These are phyloP conservation scores for Ogataea dorogensis DNA, from an alignment of 805 yeast species.

Conservation along the genomic window DNA sequence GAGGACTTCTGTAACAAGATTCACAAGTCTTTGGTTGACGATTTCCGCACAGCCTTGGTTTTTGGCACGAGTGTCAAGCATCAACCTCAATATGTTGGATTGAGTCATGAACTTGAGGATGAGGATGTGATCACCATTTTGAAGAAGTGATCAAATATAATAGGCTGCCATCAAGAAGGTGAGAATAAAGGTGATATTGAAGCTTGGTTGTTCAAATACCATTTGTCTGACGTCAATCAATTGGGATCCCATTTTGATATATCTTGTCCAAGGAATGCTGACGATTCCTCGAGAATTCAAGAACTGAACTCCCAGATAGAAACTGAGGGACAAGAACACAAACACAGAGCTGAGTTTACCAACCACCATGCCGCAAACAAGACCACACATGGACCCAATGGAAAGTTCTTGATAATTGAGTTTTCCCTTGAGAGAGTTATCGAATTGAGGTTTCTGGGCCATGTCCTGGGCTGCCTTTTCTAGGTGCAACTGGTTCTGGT, in stretches of 20 bases:
- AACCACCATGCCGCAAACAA: constrained; percentile 55
- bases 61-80: constrained; percentile 95
- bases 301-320: constrained; percentile 47
- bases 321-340: constrained; percentile 48
- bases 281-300: constrained; percentile 55
- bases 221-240: constrained; percentile 47
- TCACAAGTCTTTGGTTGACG: constrained; percentile 91
- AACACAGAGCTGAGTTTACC: constrained; percentile 59
- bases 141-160: constrained; percentile 54
- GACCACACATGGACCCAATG: constrained; percentile 61
- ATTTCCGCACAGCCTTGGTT: constrained; percentile 89
- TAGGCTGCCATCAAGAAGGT: constrained; percentile 61
- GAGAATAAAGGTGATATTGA: constrained; percentile 54
- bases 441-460: constrained; percentile 25
- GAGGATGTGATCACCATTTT: constrained; percentile 97
- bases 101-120: constrained; percentile 79
- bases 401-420: constrained; percentile 62
- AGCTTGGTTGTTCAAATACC: constrained; percentile 58
- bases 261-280: constrained; percentile 39
- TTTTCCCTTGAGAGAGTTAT: constrained; percentile 43
- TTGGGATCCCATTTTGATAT: constrained; percentile 37
- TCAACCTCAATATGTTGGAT: constrained; percentile 95
- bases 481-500: constrained; percentile 9
- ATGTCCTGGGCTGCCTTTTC: constrained; percentile 16
- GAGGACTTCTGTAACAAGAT: constrained; percentile 96